These are phyloP conservation scores for Colletotrichum tabaci DNA, from an alignment of 2,329 filamentous ascomycete genomes.

Conservation along the genomic window DNA sequence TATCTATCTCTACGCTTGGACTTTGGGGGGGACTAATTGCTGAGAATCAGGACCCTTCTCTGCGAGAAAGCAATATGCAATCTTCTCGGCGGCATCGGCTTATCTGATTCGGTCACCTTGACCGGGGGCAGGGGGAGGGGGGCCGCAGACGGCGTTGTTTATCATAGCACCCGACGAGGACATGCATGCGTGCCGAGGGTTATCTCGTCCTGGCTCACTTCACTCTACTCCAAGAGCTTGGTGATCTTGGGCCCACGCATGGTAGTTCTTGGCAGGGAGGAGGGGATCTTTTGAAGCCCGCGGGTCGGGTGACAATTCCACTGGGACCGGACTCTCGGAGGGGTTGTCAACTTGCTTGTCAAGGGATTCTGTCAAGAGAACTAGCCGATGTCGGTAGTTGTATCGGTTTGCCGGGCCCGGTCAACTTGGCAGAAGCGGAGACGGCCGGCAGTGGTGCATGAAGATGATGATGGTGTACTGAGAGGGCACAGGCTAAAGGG, in stretches of 20 bases:
- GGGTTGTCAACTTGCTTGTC: neutral
- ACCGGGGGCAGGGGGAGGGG: neutral
- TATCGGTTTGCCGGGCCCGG: constrained; percentile 1
- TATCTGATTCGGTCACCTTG: constrained; percentile 16
- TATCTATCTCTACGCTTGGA: neutral
- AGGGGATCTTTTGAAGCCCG: too few relatives aligned
- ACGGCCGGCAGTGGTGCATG: neutral
- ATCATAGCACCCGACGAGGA: constrained; percentile 24
- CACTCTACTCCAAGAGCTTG: neutral
- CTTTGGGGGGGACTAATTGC: constrained; percentile 3
- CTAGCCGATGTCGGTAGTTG: constrained; percentile 18
- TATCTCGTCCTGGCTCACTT: neutral
- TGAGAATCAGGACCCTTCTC: constrained; percentile 13
- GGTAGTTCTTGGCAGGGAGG: neutral
- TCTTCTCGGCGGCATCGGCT: constrained; percentile 6
- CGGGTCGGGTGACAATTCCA: neutral
- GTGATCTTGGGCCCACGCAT: neutral
- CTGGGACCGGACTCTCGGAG: neutral
- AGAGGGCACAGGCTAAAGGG: neutral
- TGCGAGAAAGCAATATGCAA: constrained; percentile 27
- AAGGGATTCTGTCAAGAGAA: neutral
- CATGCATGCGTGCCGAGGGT: constrained; percentile 13
- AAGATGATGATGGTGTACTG: neutral
- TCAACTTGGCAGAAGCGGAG: neutral
- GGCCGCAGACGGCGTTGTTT: constrained; percentile 14